A percentile compares a stretch with the other conserved stretches of the same genome.
Evolutionary conservation across 75 land plant genomes (phyloP).

Genomic region (Chamaecyparis obtusa): DNA sequence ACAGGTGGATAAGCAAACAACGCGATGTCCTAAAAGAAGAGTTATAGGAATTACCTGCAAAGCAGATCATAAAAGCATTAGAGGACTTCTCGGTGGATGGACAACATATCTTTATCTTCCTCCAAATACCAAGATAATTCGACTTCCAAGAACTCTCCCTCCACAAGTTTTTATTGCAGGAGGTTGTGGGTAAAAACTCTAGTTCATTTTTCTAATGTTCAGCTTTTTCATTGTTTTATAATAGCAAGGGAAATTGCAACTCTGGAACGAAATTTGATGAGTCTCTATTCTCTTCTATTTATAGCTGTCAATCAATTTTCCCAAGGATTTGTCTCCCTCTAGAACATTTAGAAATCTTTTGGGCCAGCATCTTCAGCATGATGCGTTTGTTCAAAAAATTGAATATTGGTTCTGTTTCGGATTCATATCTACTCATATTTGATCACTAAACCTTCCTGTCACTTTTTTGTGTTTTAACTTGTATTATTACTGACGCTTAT

Average conservation of each 20-base stretch:
- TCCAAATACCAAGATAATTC: constrained; percentile 53
- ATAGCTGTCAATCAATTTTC: background rate
- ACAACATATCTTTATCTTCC: constrained; percentile 47
- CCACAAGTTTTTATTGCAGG: constrained; percentile 49
- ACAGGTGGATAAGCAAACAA: constrained; percentile 55
- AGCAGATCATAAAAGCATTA: constrained; percentile 30
- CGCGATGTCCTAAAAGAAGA: constrained; percentile 42
- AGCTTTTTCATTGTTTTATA: background rate
- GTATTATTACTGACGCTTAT: background rate
- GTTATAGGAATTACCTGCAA: constrained; percentile 49
- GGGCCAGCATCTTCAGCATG: background rate
- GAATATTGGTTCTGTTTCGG: background rate
- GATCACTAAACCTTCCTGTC: background rate
- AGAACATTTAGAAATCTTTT: background rate
- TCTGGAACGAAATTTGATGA: background rate
- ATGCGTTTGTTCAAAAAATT: background rate
- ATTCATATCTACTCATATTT: background rate
- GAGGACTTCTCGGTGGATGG: constrained; percentile 57
- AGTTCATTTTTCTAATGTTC: background rate
- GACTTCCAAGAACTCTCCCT: constrained; percentile 33
- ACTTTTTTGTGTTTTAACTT: background rate
- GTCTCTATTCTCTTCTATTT: background rate
- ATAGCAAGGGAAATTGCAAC: constrained; percentile 2
- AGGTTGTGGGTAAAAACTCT: constrained; percentile 41
- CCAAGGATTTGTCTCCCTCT: background rate